Base-by-base conservation (phyloP, 176 grass and related monocot genomes). In the Tillandsia leiboldiana region DNA sequence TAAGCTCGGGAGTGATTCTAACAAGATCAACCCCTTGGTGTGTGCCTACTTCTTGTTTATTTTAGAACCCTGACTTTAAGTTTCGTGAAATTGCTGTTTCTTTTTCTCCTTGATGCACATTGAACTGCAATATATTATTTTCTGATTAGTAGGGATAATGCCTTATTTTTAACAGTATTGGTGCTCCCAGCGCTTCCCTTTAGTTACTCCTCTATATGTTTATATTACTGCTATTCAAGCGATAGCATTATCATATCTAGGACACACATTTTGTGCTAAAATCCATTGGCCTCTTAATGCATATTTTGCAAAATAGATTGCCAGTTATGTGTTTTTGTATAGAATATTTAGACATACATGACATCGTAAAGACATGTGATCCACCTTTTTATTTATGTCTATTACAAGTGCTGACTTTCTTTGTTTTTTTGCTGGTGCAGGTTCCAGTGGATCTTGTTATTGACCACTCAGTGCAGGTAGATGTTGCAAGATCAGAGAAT, bases 391-490 rank as follows among this genome's bases (percentile, higher is more conserved):
- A 42, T 42, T 2, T 47, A 33, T 71, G 69, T n/a, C 56, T 56
- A 27, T 71, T 56, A 14, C 27, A 56, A 42, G 29, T 58, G 12
- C 2, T 56, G 7, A 68, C 72, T 76, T 77, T 17, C 33, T 47
- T 66, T 75, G 70, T 52, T 77, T 17, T 27, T 27, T 47, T 63
- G 72, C 65, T 52, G 72, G 18, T 75, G 59, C 78, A 91, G 91
- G 87, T 96, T 64, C 92, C 92, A 11, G 88, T 96, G 64, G 88
- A 96, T 89, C 83, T 96, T 78, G 92, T 96, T 51, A 91, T 96
- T 73, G 92, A 96, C 27, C 92, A 96, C 64, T 96, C 92, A 50
- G 92, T 96, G 63, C 92, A 91, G 76, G 92, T 96, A 47, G 92
- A 96, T 80, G 92, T 96, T 72, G 92, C 92, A 78, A 96, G 78